Base-by-base conservation (phyloP, 1,139 yeast genomes). In the Fermentozyma sake region DNA sequence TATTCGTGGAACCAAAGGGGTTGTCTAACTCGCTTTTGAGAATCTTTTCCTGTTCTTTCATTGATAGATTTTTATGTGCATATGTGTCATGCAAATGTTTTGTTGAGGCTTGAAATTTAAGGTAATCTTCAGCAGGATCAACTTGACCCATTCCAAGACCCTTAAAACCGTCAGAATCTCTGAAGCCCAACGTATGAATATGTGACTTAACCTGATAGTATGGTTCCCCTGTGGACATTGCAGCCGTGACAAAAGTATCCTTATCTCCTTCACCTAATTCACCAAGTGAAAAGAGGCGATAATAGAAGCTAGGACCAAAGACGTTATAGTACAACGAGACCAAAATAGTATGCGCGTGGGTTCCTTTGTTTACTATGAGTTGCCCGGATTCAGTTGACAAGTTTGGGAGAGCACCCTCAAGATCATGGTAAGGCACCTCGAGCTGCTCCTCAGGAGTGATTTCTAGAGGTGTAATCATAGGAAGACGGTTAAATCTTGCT, bases 231-330 rank as follows among this genome's bases (percentile, higher is more conserved):
- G 65, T 58, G 11, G 59, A 68, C 27, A 54, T 49, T 0, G 80
- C 78, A 1, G 79, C 81, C 1, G 79, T 72, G 14, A 62, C 58
- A 43, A 74, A 76, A 0, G 84, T 76, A 36, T 77, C 84, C 42
- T 77, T 77, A 40, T 77, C 84, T 27, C 84, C 83, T 49, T 76
- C 81, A 20, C 84, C n/a, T n/a, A n/a, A n/a, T n/a, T n/a, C n/a
- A n/a, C n/a, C n/a, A n/a, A n/a, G n/a, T n/a, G n/a, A n/a, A n/a
- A n/a, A n/a, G n/a, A n/a, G n/a, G n/a, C n/a, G n/a, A n/a, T n/a
- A n/a, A n/a, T n/a, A n/a, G n/a, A n/a, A n/a, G n/a, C n/a, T n/a
- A n/a, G n/a, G n/a, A n/a, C n/a, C n/a, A n/a, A n/a, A n/a, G n/a
- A n/a, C n/a, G n/a, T n/a, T 76, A 43, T 76, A 77, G 45, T 73